Percentiles rank a stretch among this genome's conserved stretches.
Conservation (phyloP, 1,139 yeast genomes). For the Geotrichum europaeum region DNA sequence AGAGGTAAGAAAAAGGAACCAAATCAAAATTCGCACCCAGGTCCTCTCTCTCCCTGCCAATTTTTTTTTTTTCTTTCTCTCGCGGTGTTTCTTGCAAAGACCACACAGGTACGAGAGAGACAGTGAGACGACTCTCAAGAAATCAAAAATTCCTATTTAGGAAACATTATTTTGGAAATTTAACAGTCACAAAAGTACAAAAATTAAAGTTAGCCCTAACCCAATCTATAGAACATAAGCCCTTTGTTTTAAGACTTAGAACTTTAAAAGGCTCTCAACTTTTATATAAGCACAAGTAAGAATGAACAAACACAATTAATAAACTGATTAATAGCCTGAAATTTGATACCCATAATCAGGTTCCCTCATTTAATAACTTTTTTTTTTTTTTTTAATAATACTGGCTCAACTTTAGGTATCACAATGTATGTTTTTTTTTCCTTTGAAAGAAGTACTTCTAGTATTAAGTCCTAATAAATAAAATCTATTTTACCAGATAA, state of each 20-base stretch:
- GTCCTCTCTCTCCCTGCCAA: slow-evolving; percentile 5
- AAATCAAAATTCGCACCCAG: neutral
- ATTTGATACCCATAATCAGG: too few species aligned
- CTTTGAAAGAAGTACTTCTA: too few species aligned
- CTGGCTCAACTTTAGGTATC: too few species aligned
- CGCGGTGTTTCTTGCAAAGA: neutral
- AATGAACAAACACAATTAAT: neutral
- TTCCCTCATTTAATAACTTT: too few species aligned
- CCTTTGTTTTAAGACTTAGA: neutral
- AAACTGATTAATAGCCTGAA: too few species aligned
- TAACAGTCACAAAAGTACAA: slow-evolving; percentile 1
- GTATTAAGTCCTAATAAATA: too few species aligned
- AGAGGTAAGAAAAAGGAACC: neutral
- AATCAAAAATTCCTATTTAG: slow-evolving; percentile 3
- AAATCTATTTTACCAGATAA: too few species aligned
- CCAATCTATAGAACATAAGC: neutral
- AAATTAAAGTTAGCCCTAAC: neutral
- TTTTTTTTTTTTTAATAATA: too few species aligned
- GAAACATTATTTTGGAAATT: neutral
- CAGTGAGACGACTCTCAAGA: neutral
- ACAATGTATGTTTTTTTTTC: too few species aligned
- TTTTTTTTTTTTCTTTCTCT: slow-evolving; percentile 2
- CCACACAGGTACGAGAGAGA: neutral
- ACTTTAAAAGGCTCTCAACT: too few species aligned
- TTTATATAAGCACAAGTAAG: neutral